These are phyloP conservation scores for Colletotrichum simmondsii DNA, from an alignment of 2,329 filamentous ascomycete species.

Conservation along the genomic window DNA sequence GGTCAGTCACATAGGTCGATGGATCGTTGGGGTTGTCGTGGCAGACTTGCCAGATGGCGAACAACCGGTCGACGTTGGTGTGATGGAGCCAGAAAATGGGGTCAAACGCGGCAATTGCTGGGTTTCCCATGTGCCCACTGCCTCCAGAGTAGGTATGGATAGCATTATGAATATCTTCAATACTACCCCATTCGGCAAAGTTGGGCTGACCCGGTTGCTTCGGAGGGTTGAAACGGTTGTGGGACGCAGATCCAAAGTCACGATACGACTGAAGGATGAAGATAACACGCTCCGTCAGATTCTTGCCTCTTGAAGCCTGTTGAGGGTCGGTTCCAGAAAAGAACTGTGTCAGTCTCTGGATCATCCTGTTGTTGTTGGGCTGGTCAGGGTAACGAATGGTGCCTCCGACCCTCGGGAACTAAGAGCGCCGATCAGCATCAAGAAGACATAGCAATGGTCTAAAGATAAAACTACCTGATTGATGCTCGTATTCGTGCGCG, in stretches of 20 bases:
- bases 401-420: slow-evolving; percentile 9
- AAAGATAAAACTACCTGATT: background rate
- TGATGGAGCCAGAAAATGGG: slow-evolving; percentile 68
- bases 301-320: background rate
- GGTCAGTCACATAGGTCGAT: slow-evolving; percentile 24
- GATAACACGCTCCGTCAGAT: slow-evolving; percentile 31
- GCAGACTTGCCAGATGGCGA: slow-evolving; percentile 31
- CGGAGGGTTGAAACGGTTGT: slow-evolving; percentile 19
- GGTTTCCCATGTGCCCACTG: slow-evolving; percentile 56
- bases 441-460: background rate
- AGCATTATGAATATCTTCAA: slow-evolving; percentile 53
- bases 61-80: slow-evolving; percentile 29
- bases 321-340: slow-evolving; percentile 6
- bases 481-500: background rate
- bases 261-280: slow-evolving; percentile 31
- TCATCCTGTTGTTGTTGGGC: background rate
- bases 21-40: slow-evolving; percentile 22
- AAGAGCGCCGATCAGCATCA: background rate
- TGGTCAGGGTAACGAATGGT: slow-evolving; percentile 38
- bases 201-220: background rate
- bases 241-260: slow-evolving; percentile 21
- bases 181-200: slow-evolving; percentile 23
- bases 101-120: slow-evolving; percentile 70
- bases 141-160: slow-evolving; percentile 47
- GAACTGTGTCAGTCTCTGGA: slow-evolving; percentile 8